Conservation (phyloP, 371 early-diverging fungal species). For the Dipsacomyces acuminosporus region DNA sequence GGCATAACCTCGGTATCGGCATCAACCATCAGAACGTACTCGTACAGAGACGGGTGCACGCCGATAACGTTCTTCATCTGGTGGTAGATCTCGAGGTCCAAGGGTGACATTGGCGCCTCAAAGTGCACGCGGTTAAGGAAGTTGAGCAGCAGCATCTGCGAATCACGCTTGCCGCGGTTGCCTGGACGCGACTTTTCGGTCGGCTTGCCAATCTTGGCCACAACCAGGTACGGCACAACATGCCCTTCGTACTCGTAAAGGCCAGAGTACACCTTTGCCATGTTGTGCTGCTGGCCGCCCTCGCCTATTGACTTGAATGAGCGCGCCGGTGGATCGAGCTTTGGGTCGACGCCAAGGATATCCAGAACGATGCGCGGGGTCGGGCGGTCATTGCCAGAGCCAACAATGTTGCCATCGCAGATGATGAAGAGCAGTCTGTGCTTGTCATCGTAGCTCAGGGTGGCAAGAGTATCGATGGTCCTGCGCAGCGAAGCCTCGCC, state of each 20-base stretch:
- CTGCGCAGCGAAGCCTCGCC: constrained; percentile 80
- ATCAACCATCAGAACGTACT: constrained; percentile 90
- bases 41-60: constrained; percentile 79
- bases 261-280: constrained; percentile 98
- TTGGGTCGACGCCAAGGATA: constrained; percentile 88
- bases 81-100: constrained; percentile 87
- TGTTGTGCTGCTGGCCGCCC: constrained; percentile 83
- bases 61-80: constrained; percentile 89
- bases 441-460: constrained; percentile 86
- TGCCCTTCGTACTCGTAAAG: constrained; percentile 87
- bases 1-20: constrained; percentile 87
- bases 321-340: constrained; percentile 80
- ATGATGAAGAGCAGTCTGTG: constrained; percentile 89
- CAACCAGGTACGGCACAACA: constrained; percentile 87
- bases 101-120: constrained; percentile 78
- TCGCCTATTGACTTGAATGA: constrained; percentile 88
- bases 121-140: constrained; percentile 97
- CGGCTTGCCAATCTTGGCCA: constrained; percentile 89
- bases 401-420: constrained; percentile 90
- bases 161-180: constrained; percentile 99
- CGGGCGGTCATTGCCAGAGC: constrained; percentile 90
- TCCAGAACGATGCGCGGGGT: constrained; percentile 96
- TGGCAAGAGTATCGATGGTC: constrained; percentile 91
- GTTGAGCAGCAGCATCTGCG: constrained; percentile 96
- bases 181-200: constrained; percentile 78